These are phyloP conservation scores for Beauveria sp. DNA, from an alignment of 2,329 filamentous ascomycete species.

Conservation along the genomic window DNA sequence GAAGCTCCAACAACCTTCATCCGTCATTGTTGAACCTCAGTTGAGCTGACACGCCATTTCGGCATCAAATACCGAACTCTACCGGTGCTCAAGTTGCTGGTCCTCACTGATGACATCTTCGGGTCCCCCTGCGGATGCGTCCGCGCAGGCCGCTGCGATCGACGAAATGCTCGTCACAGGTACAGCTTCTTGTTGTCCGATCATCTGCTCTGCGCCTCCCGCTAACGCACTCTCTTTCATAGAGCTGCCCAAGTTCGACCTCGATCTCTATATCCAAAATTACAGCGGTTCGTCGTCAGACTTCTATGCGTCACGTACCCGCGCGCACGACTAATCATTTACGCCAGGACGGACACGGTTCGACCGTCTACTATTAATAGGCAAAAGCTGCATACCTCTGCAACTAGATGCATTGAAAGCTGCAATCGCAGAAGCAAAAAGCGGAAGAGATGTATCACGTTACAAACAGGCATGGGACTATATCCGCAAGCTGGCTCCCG, in stretches of 20 bases:
- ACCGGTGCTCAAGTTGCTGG: not conserved
- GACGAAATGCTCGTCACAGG: not conserved
- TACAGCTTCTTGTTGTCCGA: not conserved
- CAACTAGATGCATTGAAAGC: slow-evolving; percentile 73
- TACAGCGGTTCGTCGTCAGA: slow-evolving; percentile 58
- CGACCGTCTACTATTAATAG: slow-evolving; percentile 76
- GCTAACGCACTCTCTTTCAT: slow-evolving; percentile 12
- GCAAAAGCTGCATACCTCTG: slow-evolving; percentile 66
- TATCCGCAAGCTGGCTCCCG: slow-evolving; percentile 55
- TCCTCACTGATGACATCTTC: not conserved
- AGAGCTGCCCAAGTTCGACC: slow-evolving; percentile 82
- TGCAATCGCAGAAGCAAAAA: slow-evolving; percentile 69
- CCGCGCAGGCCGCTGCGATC: not conserved
- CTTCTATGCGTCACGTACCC: not conserved
- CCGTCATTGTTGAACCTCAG: not conserved
- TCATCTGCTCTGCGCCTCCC: not conserved
- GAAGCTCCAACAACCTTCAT: slow-evolving; percentile 5
- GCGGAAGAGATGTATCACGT: slow-evolving; percentile 61
- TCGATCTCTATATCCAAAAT: slow-evolving; percentile 85
- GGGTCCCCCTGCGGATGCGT: not conserved
- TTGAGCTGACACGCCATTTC: not conserved
- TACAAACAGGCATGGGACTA: slow-evolving; percentile 64
- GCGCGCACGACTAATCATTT: not conserved
- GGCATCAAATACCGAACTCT: not conserved
- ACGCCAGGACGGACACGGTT: slow-evolving; percentile 67